Conservation (phyloP, 192 early-diverging fungal genomes). For the Coemansia sp. region DNA sequence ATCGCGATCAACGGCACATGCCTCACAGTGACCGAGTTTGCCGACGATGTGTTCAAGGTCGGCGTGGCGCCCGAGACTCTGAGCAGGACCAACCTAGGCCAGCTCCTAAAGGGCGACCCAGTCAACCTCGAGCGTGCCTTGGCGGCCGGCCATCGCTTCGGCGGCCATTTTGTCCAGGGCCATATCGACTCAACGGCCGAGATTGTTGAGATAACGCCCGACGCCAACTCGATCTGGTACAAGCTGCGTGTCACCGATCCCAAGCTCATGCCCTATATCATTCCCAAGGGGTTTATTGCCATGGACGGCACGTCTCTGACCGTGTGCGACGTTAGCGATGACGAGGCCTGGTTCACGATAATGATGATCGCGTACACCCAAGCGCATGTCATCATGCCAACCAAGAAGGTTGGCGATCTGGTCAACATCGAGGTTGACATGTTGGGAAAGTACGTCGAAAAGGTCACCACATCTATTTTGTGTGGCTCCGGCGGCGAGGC, state of each 20-base stretch:
- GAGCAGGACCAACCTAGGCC: slow-evolving; percentile 87
- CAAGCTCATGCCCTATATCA: slow-evolving; percentile 75
- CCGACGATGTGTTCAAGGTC: slow-evolving; percentile 78
- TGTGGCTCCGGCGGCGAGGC: slow-evolving; percentile 6
- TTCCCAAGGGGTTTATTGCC: slow-evolving; percentile 93
- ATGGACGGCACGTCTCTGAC: slow-evolving; percentile 96
- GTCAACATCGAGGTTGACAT: slow-evolving; percentile 98
- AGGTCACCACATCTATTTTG: slow-evolving; percentile 62
- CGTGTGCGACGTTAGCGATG: slow-evolving; percentile 81
- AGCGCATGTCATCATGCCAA: slow-evolving; percentile 73
- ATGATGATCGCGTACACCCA: slow-evolving; percentile 98
- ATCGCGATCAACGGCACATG: slow-evolving; percentile 94
- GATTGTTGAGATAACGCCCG: slow-evolving; percentile 72
- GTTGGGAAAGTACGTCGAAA: slow-evolving; percentile 94
- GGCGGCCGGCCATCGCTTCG: slow-evolving; percentile 80
- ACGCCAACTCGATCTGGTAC: slow-evolving; percentile 83
- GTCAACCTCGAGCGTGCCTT: slow-evolving; percentile 97
- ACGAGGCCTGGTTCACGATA: slow-evolving; percentile 73
- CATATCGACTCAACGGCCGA: slow-evolving; percentile 87
- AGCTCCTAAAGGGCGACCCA: slow-evolving; percentile 62
- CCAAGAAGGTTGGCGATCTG: slow-evolving; percentile 63
- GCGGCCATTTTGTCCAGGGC: slow-evolving; percentile 97
- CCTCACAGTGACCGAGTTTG: slow-evolving; percentile 94
- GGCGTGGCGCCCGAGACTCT: slow-evolving; percentile 92
- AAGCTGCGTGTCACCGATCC: slow-evolving; percentile 60